phyloP scores from a whole-genome alignment of 148 eudicot species.

The Nepenthes mirabilis region DNA sequence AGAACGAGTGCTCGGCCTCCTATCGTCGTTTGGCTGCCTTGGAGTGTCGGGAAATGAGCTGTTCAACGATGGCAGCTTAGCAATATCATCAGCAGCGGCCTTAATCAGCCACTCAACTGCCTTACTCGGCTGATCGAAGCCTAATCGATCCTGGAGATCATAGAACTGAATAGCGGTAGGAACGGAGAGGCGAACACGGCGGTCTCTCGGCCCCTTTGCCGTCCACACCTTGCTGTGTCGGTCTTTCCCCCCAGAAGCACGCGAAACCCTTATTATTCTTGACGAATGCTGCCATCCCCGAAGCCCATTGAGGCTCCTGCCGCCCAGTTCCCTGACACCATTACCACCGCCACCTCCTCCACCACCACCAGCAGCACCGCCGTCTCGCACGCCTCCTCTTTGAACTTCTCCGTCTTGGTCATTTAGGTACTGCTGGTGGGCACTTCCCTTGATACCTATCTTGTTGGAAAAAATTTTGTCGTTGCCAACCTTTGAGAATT shows the following conservation, averaged over 20 bases:
- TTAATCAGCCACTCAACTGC: constrained; percentile 11
- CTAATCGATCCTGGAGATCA: constrained; percentile 10
- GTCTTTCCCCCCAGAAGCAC: background rate
- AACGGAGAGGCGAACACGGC: constrained; percentile 4
- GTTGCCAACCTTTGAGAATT: too few species aligned
- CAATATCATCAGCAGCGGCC: constrained; percentile 4
- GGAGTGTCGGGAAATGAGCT: background rate
- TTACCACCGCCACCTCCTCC: too few species aligned
- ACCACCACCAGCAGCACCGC: background rate
- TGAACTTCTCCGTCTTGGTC: constrained; percentile 2
- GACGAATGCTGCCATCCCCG: background rate
- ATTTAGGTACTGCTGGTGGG: too few species aligned
- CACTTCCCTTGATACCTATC: too few species aligned
- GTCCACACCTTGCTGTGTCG: background rate
- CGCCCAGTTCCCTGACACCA: too few species aligned
- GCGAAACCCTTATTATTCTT: background rate
- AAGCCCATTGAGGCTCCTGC: background rate
- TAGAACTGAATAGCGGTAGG: constrained; percentile 10
- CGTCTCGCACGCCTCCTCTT: background rate
- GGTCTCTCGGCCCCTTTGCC: background rate
- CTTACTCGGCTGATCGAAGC: constrained; percentile 10
- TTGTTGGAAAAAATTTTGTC: too few species aligned
- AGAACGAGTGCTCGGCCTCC: too few species aligned
- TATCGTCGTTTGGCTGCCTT: too few species aligned
- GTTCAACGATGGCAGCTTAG: background rate